Base-by-base conservation (phyloP, 768 basidiomycete species). In the Tricholoma terreum region DNA sequence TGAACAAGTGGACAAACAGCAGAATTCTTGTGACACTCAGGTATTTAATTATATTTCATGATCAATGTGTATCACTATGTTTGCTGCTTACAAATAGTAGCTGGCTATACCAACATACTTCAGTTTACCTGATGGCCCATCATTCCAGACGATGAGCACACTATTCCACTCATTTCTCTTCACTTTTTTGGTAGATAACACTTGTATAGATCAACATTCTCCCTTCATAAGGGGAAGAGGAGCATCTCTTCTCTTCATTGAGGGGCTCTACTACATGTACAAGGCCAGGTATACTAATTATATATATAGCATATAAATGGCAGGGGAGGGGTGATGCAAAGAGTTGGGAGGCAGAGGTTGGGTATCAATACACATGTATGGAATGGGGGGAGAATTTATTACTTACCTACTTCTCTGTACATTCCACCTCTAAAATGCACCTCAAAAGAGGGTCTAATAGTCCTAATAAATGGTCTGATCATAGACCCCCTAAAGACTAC, bases 331-430 rank as follows among this genome's bases (percentile, higher is more conserved):
- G 42, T 21, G 42, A 19, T 43, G 19, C 42, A 43, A 21, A 22
- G 21, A 22, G 6, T 6, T 21, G 21, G 42, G 42, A 22, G 17
- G 19, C 19, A 43, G 42, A 19, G 42, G 42, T 22, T 43, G 19
- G 19, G 19, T 43, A 8, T 40, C 6, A 40, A 17, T 40, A n/a
- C 38, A 40, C 38, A 12, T 40, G 38, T 40, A 40, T 40, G 38
- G 38, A 77, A 63, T 58, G 71, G 69, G 12, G 65, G 69, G 51
- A 68, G 67, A 36, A 69, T 74, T 80, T 81, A 83, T 58, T 74
- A 83, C 6, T 69, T 74, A n/a, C 80, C 78, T 6, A 75, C 72
- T 54, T 78, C 77, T 14, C 64, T 63, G 9, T 67, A 66, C 0
- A 63, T 65, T 3, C 55, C 55, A 59, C 80, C 78, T n/a, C 14